Evolutionary conservation across 1,284 basidiomycete genomes (phyloP), one percentile per base, ranked within the genome.

Genomic region (Phenoliferia sp.): DNA sequence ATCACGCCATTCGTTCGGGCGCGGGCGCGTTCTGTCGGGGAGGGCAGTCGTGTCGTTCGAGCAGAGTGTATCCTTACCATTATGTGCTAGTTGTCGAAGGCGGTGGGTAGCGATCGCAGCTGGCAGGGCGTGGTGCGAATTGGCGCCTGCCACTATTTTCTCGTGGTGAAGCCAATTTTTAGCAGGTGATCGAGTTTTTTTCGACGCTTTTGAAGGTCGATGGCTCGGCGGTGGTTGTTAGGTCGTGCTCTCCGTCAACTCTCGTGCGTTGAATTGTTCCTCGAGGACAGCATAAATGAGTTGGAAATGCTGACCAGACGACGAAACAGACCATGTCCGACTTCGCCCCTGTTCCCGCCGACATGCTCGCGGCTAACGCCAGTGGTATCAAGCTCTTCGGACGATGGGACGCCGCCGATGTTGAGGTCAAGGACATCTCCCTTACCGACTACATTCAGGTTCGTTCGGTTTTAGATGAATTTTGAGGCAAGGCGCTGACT

Each of bases 381-480:
- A 62, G 61, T 57, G 74, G 75, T 74, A 86, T 97, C 79, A 94
- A 94, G 84, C 87, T 97, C 73, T 97, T 97, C 80, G 92, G 92
- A 80, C 92, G 92, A 84, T 97, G 94, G 94, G 93, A 95, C 70
- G 88, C 92, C 73, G 88, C 92, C 80, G 93, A 94, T 87, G 63
- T 74, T 63, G 70, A 99, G 83, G 93, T 97, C 80, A 97, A 97
- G 86, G 96, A 99, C 81, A 99, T 99, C 82, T 97, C 94, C 74
- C 83, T 97, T 77, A 90, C 90, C 71, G 96, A 99, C 84, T 99
- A 99, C 88, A 95, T 99, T 82, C 94, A 97, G 85, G 90, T 96
- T 83, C 94, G 93, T 81, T 94, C 98, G 82, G 36, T 58, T 9
- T 10, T 9, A 54, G 15, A 54, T 54, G 50, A 15, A n/a, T n/a